Evolutionary conservation across 2,329 filamentous ascomycete genomes (phyloP).

Genomic region (Fusarium sp.): DNA sequence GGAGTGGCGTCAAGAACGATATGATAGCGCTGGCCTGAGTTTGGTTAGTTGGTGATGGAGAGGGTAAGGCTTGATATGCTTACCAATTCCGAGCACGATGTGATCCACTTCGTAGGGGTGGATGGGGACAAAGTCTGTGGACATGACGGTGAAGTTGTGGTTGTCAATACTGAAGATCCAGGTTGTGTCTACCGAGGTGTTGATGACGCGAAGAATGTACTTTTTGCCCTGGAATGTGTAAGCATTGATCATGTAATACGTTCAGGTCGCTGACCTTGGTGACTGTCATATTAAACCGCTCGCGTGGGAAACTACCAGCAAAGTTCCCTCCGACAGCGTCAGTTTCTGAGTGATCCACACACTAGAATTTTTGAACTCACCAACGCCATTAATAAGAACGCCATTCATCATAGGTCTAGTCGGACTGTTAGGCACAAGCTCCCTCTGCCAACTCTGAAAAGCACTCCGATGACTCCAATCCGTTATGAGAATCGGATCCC

Average conservation of each 20-base stretch:
- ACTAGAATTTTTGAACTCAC: neutral
- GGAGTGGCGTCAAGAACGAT: constrained; percentile 37
- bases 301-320: constrained; percentile 15
- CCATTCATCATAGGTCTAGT: constrained; percentile 17
- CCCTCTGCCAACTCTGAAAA: constrained; percentile 10
- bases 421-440: constrained; percentile 6
- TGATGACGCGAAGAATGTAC: constrained; percentile 40
- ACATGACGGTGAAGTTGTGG: constrained; percentile 35
- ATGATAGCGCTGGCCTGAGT: constrained; percentile 29
- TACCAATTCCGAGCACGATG: constrained; percentile 32
- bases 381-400: constrained; percentile 16
- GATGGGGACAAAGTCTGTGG: constrained; percentile 38
- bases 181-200: constrained; percentile 38
- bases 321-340: neutral
- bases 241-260: rapidly evolving
- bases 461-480: constrained; percentile 21
- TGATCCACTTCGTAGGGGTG: constrained; percentile 31
- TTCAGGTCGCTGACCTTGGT: neutral
- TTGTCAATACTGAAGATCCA: constrained; percentile 43
- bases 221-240: neutral
- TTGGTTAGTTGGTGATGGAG: rapidly evolving
- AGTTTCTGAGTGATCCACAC: too few species aligned
- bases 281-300: constrained; percentile 14
- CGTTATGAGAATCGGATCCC: constrained; percentile 11
- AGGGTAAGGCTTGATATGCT: too few species aligned